Evolutionary conservation across 2,329 filamentous ascomycete species (phyloP).

Genomic region (Ambrosiella cleistominuta): DNA sequence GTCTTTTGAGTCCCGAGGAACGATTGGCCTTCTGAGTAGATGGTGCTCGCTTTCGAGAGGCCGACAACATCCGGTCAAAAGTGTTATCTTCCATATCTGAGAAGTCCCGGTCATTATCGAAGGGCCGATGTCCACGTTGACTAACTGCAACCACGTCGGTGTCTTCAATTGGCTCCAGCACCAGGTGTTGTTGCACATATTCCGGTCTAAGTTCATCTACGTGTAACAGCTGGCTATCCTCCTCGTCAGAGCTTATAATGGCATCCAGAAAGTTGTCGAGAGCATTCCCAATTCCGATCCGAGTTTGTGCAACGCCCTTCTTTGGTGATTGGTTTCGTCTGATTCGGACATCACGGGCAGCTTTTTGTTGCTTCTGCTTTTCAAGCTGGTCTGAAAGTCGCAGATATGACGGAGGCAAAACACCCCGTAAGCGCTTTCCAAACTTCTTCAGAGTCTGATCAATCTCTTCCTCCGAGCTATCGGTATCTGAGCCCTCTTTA

Average conservation of each 20-base stretch:
- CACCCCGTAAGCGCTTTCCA: constrained; percentile 36
- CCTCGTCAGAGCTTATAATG: constrained; percentile 13
- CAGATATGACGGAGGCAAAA: constrained; percentile 51
- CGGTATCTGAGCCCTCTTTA: constrained; percentile 21
- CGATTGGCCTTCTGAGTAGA: constrained; percentile 14
- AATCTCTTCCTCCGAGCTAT: constrained; percentile 19
- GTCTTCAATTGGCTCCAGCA: neutral
- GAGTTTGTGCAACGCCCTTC: constrained; percentile 7
- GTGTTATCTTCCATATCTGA: constrained; percentile 31
- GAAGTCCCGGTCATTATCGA: constrained; percentile 19
- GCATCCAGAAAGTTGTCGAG: constrained; percentile 8
- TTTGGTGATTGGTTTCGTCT: constrained; percentile 3
- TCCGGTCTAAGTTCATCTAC: neutral
- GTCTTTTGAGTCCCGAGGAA: constrained; percentile 16
- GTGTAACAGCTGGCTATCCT: constrained; percentile 15
- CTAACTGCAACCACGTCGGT: constrained; percentile 19
- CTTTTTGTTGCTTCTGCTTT: constrained; percentile 15
- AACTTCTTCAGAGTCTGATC: constrained; percentile 9
- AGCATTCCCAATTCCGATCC: neutral
- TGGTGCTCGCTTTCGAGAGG: constrained; percentile 24
- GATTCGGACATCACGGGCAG: neutral
- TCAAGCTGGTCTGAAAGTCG: constrained; percentile 33
- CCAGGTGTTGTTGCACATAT: constrained; percentile 8
- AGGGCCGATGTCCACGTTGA: neutral
- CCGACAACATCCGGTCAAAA: constrained; percentile 31